These are phyloP conservation scores for Penicillium sp. DNA, from an alignment of 2,329 filamentous ascomycete genomes.

Conservation along the genomic window DNA sequence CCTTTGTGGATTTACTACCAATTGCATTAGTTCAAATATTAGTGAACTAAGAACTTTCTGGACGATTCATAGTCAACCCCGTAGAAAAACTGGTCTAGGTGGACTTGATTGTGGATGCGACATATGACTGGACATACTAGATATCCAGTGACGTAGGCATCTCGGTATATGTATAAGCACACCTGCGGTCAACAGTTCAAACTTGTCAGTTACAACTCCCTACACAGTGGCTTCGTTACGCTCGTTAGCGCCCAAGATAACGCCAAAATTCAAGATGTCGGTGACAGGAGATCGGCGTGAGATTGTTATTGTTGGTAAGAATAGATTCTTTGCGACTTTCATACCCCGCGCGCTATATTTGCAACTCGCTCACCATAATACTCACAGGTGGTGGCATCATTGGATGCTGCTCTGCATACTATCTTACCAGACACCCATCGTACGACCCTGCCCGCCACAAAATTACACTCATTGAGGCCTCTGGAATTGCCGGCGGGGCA, in stretches of 20 bases:
- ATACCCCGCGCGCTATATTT: conserved; percentile 23
- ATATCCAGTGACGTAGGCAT: conserved; percentile 30
- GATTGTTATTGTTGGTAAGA: conserved; percentile 42
- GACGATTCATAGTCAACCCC: neutral
- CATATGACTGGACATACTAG: conserved; percentile 26
- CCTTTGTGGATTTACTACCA: conserved; percentile 10
- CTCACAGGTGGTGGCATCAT: conserved; percentile 81
- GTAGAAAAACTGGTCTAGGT: neutral
- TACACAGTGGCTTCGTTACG: conserved; percentile 26
- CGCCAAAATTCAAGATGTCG: conserved; percentile 30
- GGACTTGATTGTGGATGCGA: conserved; percentile 6
- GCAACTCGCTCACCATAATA: conserved; percentile 14
- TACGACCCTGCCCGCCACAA: conserved; percentile 72
- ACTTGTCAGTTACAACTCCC: neutral
- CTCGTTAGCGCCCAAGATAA: conserved; percentile 14
- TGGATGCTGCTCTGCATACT: conserved; percentile 88
- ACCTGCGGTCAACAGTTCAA: neutral
- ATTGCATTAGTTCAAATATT: neutral
- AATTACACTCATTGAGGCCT: conserved; percentile 84
- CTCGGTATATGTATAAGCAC: neutral
- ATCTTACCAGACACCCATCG: conserved; percentile 76
- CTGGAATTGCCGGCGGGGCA: conserved; percentile 80
- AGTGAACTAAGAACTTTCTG: neutral
- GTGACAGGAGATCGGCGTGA: conserved; percentile 31
- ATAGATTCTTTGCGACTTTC: neutral